These are phyloP conservation scores for Fragosphaeria purpurea DNA, from an alignment of 2,329 filamentous ascomycete species.

Conservation along the genomic window DNA sequence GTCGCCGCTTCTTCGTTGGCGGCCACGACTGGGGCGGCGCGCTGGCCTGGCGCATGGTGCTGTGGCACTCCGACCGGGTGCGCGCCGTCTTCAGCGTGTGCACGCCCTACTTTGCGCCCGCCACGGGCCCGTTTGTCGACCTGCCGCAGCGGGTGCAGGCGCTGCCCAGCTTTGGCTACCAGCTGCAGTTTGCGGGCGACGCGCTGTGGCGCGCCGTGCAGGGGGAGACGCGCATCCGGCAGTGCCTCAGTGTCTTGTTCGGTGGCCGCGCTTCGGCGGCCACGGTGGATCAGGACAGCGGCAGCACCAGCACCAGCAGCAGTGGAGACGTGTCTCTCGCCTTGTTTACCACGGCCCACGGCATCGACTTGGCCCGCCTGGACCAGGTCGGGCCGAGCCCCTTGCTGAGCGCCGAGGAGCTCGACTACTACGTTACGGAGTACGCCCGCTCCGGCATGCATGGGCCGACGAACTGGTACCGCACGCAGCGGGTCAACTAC, in stretches of 20 bases:
- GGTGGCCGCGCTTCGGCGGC: slow-evolving; percentile 47
- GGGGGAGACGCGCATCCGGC: slow-evolving; percentile 43
- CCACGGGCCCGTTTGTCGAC: slow-evolving; percentile 35
- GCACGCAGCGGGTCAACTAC: slow-evolving; percentile 60
- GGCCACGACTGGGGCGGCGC: slow-evolving; percentile 91
- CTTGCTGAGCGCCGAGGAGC: slow-evolving; percentile 56
- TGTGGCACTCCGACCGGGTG: slow-evolving; percentile 64
- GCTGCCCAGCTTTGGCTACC: slow-evolving; percentile 69
- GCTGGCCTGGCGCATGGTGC: slow-evolving; percentile 60
- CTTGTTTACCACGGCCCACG: slow-evolving; percentile 38
- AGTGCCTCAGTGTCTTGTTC: slow-evolving; percentile 63
- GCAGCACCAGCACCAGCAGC: slow-evolving; percentile 21
- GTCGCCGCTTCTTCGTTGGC: slow-evolving; percentile 55
- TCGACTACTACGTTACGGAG: slow-evolving; percentile 67
- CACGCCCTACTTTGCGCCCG: slow-evolving; percentile 59
- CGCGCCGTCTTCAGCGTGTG: slow-evolving; percentile 69
- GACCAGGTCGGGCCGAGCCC: slow-evolving; percentile 43
- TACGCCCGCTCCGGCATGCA: slow-evolving; percentile 64
- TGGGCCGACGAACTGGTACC: slow-evolving; percentile 85
- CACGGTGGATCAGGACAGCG: background rate
- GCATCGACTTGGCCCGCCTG: slow-evolving; percentile 55
- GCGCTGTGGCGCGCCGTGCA: slow-evolving; percentile 50
- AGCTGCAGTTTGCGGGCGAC: slow-evolving; percentile 65
- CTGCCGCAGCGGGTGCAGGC: slow-evolving; percentile 44
- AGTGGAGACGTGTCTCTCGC: slow-evolving; percentile 32